phyloP scores from a whole-genome alignment of 2,329 filamentous ascomycete genomes.

The Raffaelea albimanens region DNA sequence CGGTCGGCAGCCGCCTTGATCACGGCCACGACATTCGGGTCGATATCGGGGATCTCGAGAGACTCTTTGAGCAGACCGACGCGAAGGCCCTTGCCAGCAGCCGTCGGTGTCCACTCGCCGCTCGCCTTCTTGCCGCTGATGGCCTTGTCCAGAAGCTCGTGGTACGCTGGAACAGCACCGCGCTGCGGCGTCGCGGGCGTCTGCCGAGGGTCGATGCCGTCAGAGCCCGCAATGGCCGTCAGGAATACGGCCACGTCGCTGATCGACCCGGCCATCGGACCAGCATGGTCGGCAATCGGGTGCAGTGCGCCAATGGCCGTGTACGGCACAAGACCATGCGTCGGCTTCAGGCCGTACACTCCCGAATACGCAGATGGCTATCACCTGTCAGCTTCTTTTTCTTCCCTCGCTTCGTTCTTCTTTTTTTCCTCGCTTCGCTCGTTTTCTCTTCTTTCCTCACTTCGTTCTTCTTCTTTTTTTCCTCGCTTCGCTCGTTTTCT shows the following conservation, averaged over 20 bases:
- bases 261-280: conserved; percentile 33
- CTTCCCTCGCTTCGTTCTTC: too few species aligned
- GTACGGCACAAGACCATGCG: conserved; percentile 38
- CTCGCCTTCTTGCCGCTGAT: conserved; percentile 12
- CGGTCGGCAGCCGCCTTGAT: conserved; percentile 26
- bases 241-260: conserved; percentile 32
- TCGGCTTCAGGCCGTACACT: conserved; percentile 36
- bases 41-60: conserved; percentile 27
- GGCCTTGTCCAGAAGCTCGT: conserved; percentile 16
- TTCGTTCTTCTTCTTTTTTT: too few species aligned
- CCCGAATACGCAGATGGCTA: conserved; percentile 28
- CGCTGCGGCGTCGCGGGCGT: conserved; percentile 27
- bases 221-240: conserved; percentile 31
- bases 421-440: too few species aligned
- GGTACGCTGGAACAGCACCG: conserved; percentile 22
- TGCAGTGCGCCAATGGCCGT: conserved; percentile 33
- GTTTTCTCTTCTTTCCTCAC: too few species aligned
- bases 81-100: conserved; percentile 28
- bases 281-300: conserved; percentile 32
- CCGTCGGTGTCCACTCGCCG: conserved; percentile 15
- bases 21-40: conserved; percentile 24
- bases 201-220: conserved; percentile 36
- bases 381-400: too few species aligned
- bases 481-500: too few species aligned
- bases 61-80: conserved; percentile 37